Evolutionary conservation across 495 filamentous ascomycete genomes (phyloP).

Genomic region (Aspergillus campestris): DNA sequence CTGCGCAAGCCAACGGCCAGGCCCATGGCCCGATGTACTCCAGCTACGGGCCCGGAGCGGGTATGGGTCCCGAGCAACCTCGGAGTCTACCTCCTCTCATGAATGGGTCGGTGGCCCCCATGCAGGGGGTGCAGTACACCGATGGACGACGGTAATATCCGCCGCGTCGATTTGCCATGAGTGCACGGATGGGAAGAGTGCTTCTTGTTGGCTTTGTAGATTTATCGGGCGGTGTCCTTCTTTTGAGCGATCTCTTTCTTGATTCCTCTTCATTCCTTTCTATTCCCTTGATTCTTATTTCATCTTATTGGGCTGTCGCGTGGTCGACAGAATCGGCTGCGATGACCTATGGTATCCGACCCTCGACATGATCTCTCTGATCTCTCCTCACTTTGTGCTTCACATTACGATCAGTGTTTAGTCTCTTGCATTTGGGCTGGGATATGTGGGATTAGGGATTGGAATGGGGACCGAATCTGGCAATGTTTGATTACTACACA

Average conservation of each 20-base stretch:
- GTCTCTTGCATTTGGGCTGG: conserved; percentile 10
- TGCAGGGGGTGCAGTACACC: conserved; percentile 51
- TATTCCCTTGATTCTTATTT: conserved; percentile 1
- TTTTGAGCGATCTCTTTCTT: conserved; percentile 3
- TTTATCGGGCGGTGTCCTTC: background rate
- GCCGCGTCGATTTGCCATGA: background rate
- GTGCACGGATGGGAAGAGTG: too few relatives aligned
- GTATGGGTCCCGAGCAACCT: conserved; percentile 35
- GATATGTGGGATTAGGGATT: conserved; percentile 7
- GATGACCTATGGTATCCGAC: background rate
- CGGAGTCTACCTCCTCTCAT: conserved; percentile 45
- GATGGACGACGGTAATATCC: conserved; percentile 36
- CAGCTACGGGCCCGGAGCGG: conserved; percentile 24
- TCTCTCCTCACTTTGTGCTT: background rate
- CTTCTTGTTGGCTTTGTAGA: too few relatives aligned
- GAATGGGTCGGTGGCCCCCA: conserved; percentile 42
- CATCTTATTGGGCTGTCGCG: too few relatives aligned
- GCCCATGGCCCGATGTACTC: conserved; percentile 24
- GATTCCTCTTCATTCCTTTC: background rate
- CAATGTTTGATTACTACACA: background rate
- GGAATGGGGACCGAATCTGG: conserved; percentile 7
- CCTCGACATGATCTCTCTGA: conserved; percentile 1
- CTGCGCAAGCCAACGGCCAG: conserved; percentile 30
- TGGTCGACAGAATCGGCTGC: too few relatives aligned
- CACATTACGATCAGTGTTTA: conserved; percentile 1